Percentiles rank a stretch among this genome's conserved stretches.
Evolutionary conservation across 345 rosid genomes (phyloP).

Genomic region (Melaleuca quinquenervia): DNA sequence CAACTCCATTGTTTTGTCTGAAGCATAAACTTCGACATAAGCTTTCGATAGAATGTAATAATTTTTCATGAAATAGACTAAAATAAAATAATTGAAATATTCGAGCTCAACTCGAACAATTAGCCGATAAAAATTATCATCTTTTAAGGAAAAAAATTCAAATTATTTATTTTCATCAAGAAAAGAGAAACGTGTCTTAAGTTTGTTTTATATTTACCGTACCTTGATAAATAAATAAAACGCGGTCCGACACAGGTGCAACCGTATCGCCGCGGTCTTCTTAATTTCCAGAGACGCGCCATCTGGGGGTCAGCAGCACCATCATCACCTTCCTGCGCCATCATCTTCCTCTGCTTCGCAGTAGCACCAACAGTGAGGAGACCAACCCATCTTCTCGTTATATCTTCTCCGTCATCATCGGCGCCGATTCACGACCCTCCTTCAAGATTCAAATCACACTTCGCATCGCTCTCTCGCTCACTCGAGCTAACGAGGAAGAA

Average conservation of each 20-base stretch:
- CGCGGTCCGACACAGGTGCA: background rate
- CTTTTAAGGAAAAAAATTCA: no score
- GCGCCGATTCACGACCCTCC: background rate
- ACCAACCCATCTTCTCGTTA: background rate
- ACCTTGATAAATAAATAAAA: background rate
- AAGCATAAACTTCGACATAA: no score
- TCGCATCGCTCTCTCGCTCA: background rate
- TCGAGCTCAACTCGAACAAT: background rate
- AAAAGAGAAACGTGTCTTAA: no score
- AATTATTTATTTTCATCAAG: no score
- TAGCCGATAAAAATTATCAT: background rate
- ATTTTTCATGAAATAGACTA: no score
- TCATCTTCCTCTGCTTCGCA: background rate
- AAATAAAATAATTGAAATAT: no score
- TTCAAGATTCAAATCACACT: background rate
- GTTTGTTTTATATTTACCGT: background rate
- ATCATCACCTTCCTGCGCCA: background rate
- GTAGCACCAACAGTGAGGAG: background rate
- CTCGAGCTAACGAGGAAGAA: background rate
- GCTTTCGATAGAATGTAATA: no score
- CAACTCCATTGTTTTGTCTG: no score
- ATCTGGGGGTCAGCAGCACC: background rate
- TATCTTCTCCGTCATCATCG: background rate
- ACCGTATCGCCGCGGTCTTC: background rate
- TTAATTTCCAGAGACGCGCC: background rate